phyloP scores from a whole-genome alignment of 1,284 basidiomycete genomes.

The Marasmius fiardii region DNA sequence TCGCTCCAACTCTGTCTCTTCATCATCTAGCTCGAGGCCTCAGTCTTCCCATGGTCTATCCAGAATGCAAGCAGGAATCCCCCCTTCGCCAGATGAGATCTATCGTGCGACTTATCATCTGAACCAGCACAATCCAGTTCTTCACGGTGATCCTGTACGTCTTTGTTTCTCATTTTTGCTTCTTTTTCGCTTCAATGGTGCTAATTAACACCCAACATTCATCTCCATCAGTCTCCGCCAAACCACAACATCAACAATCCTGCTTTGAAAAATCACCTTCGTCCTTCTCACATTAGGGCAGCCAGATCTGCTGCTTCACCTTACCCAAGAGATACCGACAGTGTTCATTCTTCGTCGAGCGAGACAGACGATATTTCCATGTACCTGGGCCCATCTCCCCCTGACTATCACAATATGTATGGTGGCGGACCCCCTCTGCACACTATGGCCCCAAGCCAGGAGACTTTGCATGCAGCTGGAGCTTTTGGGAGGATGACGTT shows the following conservation, averaged over 20 bases:
- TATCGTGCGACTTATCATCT: slow-evolving; percentile 62
- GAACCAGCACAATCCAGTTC: slow-evolving; percentile 27
- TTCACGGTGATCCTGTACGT: slow-evolving; percentile 42
- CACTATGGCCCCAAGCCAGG: slow-evolving; percentile 53
- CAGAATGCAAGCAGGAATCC: slow-evolving; percentile 48
- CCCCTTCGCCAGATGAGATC: slow-evolving; percentile 57
- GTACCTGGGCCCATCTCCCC: slow-evolving; percentile 54
- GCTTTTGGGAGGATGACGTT: slow-evolving; percentile 74
- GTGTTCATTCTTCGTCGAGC: slow-evolving; percentile 79
- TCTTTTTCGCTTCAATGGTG: slow-evolving; percentile 30
- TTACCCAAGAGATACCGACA: slow-evolving; percentile 79
- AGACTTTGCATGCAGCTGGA: slow-evolving; percentile 61
- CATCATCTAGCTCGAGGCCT: slow-evolving; percentile 67
- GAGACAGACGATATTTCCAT: slow-evolving; percentile 81
- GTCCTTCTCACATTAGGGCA: slow-evolving; percentile 70
- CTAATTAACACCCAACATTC: slow-evolving; percentile 42
- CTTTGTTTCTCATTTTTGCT: slow-evolving; percentile 15
- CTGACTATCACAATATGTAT: slow-evolving; percentile 60
- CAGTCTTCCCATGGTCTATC: slow-evolving; percentile 64
- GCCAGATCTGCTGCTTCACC: slow-evolving; percentile 75
- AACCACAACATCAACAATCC: slow-evolving; percentile 68
- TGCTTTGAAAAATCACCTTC: slow-evolving; percentile 67
- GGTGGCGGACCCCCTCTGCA: slow-evolving; percentile 35
- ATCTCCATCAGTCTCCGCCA: slow-evolving; percentile 62
- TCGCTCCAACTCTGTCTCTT: slow-evolving; percentile 74